Evolutionary conservation across 768 basidiomycete species (phyloP).

Genomic region (Termitomyces sp.): DNA sequence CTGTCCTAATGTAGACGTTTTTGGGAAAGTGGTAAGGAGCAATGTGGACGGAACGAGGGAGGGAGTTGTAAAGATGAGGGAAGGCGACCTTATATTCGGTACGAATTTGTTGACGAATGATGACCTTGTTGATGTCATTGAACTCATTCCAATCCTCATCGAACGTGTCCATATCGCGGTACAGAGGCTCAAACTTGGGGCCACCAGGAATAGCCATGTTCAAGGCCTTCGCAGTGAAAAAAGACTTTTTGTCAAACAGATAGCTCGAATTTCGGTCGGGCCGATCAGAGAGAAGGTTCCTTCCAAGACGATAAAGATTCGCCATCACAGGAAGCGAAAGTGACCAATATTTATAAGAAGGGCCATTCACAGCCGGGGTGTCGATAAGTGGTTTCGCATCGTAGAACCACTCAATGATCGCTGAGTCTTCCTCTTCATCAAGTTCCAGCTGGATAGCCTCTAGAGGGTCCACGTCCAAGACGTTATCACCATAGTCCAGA

Average conservation of each 20-base stretch:
- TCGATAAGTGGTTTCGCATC: slow-evolving; percentile 94
- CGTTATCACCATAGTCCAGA: slow-evolving; percentile 98
- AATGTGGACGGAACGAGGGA: slow-evolving; percentile 91
- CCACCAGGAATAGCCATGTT: slow-evolving; percentile 98
- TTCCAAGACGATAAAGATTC: slow-evolving; percentile 92
- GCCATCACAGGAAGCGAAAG: slow-evolving; percentile 94
- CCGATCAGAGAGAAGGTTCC: slow-evolving; percentile 90
- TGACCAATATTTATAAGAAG: slow-evolving; percentile 92
- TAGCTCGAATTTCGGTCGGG: slow-evolving; percentile 90
- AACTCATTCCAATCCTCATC: slow-evolving; percentile 99
- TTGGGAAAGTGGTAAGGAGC: slow-evolving; percentile 92
- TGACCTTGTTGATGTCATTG: slow-evolving; percentile 99
- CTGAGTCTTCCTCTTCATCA: slow-evolving; percentile 85
- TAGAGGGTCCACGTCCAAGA: slow-evolving; percentile 94
- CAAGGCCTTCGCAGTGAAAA: slow-evolving; percentile 97
- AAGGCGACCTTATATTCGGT: slow-evolving; percentile 99
- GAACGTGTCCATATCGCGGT: slow-evolving; percentile 94
- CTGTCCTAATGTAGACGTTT: slow-evolving; percentile 98
- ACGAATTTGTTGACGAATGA: slow-evolving; percentile 97
- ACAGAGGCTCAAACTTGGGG: slow-evolving; percentile 97
- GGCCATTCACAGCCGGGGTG: slow-evolving; percentile 86
- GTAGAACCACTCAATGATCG: slow-evolving; percentile 98
- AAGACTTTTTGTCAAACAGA: slow-evolving; percentile 95
- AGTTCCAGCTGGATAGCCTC: slow-evolving; percentile 97
- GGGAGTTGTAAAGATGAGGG: slow-evolving; percentile 97